These are phyloP conservation scores for Ceratocystis destructans DNA, from an alignment of 2,329 filamentous ascomycete genomes.

Conservation along the genomic window DNA sequence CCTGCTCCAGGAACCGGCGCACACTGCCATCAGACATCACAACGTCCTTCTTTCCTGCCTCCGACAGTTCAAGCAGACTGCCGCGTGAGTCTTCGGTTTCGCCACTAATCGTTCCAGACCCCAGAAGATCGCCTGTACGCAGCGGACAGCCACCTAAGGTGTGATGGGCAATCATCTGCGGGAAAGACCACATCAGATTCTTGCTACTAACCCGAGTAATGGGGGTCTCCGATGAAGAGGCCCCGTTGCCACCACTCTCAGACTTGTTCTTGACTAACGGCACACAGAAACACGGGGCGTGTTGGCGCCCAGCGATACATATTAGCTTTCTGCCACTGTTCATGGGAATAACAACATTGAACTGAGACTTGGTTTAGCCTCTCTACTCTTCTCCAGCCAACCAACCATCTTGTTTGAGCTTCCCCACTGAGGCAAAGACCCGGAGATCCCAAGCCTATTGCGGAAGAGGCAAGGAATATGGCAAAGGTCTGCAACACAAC, in stretches of 20 bases:
- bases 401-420: background rate
- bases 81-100: constrained; percentile 29
- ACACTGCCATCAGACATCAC: constrained; percentile 30
- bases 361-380: background rate
- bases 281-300: background rate
- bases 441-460: background rate
- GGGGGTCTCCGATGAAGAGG: background rate
- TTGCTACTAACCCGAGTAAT: constrained; percentile 19
- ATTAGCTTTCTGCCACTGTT: background rate
- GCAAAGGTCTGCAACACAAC: background rate
- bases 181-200: constrained; percentile 55
- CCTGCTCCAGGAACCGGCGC: constrained; percentile 34
- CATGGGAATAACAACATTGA: background rate
- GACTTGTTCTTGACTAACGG: background rate
- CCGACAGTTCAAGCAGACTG: constrained; percentile 34
- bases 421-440: background rate
- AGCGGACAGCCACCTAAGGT: constrained; percentile 57
- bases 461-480: background rate
- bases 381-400: background rate
- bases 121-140: constrained; percentile 55
- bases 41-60: constrained; percentile 33
- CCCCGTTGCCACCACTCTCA: background rate
- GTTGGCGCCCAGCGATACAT: background rate
- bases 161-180: constrained; percentile 67
- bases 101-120: constrained; percentile 35